Conservation (phyloP, 139 green algal genomes). For the Chlamydomonas asymmetrica region DNA sequence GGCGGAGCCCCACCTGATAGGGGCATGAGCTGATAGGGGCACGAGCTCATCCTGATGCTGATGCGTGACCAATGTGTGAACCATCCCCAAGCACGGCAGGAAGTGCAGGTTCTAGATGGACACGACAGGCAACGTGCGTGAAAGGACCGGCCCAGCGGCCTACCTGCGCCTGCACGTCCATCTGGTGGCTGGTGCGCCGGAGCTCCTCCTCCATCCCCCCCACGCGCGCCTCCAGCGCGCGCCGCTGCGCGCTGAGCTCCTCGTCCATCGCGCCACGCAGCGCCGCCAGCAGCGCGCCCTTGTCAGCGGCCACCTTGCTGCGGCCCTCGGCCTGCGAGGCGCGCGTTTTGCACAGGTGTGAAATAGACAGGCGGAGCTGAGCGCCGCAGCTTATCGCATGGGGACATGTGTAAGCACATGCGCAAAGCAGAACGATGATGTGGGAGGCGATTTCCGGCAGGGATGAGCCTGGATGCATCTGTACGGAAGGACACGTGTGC, state of each 20-base stretch:
- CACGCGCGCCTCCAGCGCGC: conserved; percentile 7
- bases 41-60: neutral
- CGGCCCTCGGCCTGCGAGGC: conserved; percentile 15
- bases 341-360: no score
- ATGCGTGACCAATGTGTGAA: neutral
- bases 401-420: neutral
- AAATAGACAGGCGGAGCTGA: no score
- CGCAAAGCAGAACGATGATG: neutral
- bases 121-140: no score
- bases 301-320: neutral
- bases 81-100: no score
- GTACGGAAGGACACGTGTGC: no score
- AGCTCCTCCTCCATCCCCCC: conserved; percentile 4
- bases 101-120: no score
- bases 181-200: conserved; percentile 4
- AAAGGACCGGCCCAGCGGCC: no score
- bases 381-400: neutral
- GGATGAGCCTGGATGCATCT: neutral
- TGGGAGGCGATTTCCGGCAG: neutral
- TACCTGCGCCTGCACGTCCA: conserved; percentile 26
- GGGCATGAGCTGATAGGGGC: no score
- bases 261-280: conserved; percentile 21
- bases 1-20: no score
- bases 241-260: conserved; percentile 10
- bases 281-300: neutral